phyloP scores from a whole-genome alignment of 495 filamentous ascomycete genomes.

The Penicillium dipodomyicola region DNA sequence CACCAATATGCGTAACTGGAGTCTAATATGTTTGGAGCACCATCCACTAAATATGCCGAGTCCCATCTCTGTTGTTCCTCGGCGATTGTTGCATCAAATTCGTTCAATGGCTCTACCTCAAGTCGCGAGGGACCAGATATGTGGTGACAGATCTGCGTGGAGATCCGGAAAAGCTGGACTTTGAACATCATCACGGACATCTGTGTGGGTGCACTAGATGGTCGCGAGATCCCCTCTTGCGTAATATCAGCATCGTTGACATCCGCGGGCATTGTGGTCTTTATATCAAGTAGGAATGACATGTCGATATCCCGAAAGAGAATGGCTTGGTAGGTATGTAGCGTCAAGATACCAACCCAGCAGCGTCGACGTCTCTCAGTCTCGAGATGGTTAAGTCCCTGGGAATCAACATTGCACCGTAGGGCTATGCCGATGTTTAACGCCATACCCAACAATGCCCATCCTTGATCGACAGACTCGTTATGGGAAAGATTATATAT shows the following conservation, averaged over 20 bases:
- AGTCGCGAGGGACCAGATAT: constrained; percentile 11
- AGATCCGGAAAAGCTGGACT: constrained; percentile 20
- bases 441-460: constrained; percentile 22
- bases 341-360: constrained; percentile 21
- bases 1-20: constrained; percentile 24
- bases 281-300: constrained; percentile 17
- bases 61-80: constrained; percentile 23
- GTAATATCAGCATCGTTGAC: constrained; percentile 24
- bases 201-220: constrained; percentile 20
- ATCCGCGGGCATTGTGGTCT: constrained; percentile 13
- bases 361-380: constrained; percentile 21
- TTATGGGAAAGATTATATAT: constrained; percentile 20
- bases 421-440: constrained; percentile 25
- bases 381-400: constrained; percentile 11
- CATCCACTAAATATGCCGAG: constrained; percentile 15
- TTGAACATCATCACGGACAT: constrained; percentile 25
- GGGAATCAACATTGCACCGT: constrained; percentile 8
- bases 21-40: constrained; percentile 19
- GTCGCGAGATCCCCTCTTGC: constrained; percentile 3
- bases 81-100: constrained; percentile 15
- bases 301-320: constrained; percentile 23
- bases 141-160: constrained; percentile 18
- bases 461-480: constrained; percentile 19
- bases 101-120: background rate
- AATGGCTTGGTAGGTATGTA: constrained; percentile 26